Percentiles rank a stretch among this genome's conserved stretches.
Conservation (phyloP, 352 stramenopile genomes). For the Phytophthora sojae region DNA sequence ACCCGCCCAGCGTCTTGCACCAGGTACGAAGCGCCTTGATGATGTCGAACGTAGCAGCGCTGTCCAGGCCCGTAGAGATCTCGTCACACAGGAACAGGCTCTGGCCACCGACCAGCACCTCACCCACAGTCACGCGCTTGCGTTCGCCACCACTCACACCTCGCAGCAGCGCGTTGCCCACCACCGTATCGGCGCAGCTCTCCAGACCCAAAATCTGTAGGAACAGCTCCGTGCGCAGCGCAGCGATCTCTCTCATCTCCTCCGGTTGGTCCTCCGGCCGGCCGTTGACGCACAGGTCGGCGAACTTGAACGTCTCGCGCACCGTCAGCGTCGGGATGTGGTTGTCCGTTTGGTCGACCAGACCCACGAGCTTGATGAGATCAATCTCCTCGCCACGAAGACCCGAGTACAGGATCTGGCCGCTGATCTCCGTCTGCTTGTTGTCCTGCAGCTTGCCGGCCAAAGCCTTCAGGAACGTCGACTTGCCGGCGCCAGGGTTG, state of each 20-base stretch:
- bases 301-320: conserved; percentile 90
- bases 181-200: conserved; percentile 94
- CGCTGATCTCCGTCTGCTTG: conserved; percentile 50
- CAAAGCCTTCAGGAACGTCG: conserved; percentile 79
- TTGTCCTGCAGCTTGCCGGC: conserved; percentile 66
- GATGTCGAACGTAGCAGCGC: conserved; percentile 65
- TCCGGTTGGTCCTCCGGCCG: conserved; percentile 63
- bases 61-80: conserved; percentile 69
- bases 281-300: conserved; percentile 91
- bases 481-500: conserved; percentile 80
- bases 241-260: conserved; percentile 74
- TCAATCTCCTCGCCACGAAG: conserved; percentile 65
- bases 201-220: conserved; percentile 87
- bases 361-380: conserved; percentile 65
- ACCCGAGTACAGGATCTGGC: conserved; percentile 73
- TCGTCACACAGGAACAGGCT: conserved; percentile 86
- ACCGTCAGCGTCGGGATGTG: conserved; percentile 85
- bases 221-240: conserved; percentile 77
- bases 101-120: conserved; percentile 51
- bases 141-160: conserved; percentile 93
- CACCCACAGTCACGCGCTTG: conserved; percentile 87
- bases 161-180: conserved; percentile 87
- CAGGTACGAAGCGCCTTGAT: conserved; percentile 60
- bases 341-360: conserved; percentile 59
- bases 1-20: conserved; percentile 46